Percentiles rank a stretch among this genome's conserved stretches.
Evolutionary conservation across 2,329 filamentous ascomycete species (phyloP).

Genomic region (Aureobasidium lini): DNA sequence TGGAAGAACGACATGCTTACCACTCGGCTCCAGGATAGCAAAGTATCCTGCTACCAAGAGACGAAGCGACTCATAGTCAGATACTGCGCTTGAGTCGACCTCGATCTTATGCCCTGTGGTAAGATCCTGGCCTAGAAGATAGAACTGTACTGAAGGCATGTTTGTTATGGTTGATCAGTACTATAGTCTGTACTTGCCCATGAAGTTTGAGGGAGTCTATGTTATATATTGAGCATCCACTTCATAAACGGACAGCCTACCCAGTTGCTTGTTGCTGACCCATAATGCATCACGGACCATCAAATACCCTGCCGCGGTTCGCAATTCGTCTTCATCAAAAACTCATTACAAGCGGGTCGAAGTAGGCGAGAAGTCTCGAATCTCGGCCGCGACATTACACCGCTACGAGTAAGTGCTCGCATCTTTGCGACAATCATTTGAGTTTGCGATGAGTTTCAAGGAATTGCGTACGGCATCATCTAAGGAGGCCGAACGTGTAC

Average conservation of each 20-base stretch:
- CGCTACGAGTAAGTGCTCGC: neutral
- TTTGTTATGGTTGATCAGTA: neutral
- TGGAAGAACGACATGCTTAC: conserved; percentile 11
- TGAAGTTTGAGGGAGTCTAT: neutral
- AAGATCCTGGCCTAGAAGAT: conserved; percentile 24
- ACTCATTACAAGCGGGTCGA: conserved; percentile 5
- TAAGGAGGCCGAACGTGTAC: neutral
- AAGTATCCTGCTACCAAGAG: conserved; percentile 25
- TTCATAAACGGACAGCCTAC: neutral
- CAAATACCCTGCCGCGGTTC: neutral
- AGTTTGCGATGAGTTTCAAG: neutral
- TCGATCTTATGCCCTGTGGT: conserved; percentile 21
- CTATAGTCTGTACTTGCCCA: neutral
- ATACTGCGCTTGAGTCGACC: conserved; percentile 18
- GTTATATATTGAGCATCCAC: conserved; percentile 9
- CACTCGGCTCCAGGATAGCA: conserved; percentile 24
- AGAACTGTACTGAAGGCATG: conserved; percentile 20
- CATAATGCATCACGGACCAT: conserved; percentile 5
- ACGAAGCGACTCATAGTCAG: conserved; percentile 22
- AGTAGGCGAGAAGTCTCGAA: neutral
- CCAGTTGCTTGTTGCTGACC: neutral
- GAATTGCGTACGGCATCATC: neutral
- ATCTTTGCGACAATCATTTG: conserved; percentile 4
- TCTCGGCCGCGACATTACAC: neutral
- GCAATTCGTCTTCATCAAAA: neutral